Conservation (phyloP, 345 rosid genomes). For the Arabis hirsuta region DNA sequence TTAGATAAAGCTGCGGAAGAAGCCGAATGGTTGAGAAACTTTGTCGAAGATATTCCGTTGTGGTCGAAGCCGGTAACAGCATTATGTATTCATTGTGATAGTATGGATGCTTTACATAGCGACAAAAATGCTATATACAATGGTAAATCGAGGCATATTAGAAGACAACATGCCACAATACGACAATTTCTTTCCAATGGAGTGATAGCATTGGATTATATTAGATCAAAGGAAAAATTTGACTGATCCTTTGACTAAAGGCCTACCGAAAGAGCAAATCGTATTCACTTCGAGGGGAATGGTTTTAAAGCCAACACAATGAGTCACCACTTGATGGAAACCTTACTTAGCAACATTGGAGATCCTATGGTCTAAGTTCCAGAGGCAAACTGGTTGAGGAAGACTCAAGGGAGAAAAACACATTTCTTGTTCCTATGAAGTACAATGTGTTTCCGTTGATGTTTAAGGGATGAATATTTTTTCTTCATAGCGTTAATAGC, state of each 20-base stretch:
- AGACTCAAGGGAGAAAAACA: no score
- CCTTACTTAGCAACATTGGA: slow-evolving; percentile 22
- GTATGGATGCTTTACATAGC: not conserved
- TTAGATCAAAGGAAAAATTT: not conserved
- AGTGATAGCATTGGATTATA: not conserved
- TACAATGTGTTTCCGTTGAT: not conserved
- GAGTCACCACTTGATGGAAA: not conserved
- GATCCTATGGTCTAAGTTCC: slow-evolving; percentile 12
- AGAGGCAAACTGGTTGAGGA: no score
- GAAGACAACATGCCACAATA: not conserved
- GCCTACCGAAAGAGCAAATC: not conserved
- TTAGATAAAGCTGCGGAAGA: no score
- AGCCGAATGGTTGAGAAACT: no score
- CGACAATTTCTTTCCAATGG: slow-evolving; percentile 4
- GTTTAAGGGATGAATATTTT: not conserved
- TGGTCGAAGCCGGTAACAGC: no score
- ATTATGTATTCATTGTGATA: not conserved
- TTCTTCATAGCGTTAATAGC: slow-evolving; percentile 5
- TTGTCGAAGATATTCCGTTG: no score
- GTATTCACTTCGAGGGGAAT: slow-evolving; percentile 5
- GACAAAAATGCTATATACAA: not conserved
- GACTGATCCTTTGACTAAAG: slow-evolving; percentile 15
- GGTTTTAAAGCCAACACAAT: slow-evolving; percentile 1
- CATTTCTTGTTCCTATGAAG: not conserved
- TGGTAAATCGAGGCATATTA: not conserved